Percentiles rank a stretch among this genome's conserved stretches.
Conservation (phyloP, 2,329 filamentous ascomycete species). For the Aureobasidium zeae region DNA sequence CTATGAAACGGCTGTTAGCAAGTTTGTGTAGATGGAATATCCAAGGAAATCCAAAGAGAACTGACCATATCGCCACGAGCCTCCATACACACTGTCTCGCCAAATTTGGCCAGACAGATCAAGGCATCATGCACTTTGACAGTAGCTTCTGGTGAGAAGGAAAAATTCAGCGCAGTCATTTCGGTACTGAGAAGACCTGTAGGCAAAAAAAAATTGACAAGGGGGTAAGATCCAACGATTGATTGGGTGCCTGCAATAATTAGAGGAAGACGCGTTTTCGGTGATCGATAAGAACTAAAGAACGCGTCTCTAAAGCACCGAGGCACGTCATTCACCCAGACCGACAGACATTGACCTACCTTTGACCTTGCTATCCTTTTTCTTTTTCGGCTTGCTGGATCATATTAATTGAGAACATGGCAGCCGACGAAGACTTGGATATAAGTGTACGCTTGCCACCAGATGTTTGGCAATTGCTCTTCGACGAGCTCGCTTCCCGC, state of each 20-base stretch:
- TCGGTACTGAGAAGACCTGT: not conserved
- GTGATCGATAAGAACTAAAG: slow-evolving; percentile 8
- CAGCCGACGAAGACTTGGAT: slow-evolving; percentile 1
- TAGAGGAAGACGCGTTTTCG: slow-evolving; percentile 10
- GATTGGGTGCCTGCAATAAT: no score
- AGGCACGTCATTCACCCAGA: not conserved
- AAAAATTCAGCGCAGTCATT: slow-evolving; percentile 55
- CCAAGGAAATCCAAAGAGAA: slow-evolving; percentile 16
- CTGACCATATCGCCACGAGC: slow-evolving; percentile 57
- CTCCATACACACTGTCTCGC: slow-evolving; percentile 68
- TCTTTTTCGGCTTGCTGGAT: not conserved
- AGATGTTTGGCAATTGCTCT: slow-evolving; percentile 54
- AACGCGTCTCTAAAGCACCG: slow-evolving; percentile 4
- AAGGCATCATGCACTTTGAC: slow-evolving; percentile 62
- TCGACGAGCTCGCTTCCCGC: slow-evolving; percentile 47
- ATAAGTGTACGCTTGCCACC: slow-evolving; percentile 35
- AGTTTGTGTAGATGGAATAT: no score
- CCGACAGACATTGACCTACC: not conserved
- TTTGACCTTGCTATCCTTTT: not conserved
- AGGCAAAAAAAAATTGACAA: not conserved
- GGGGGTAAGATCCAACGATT: slow-evolving; percentile 4
- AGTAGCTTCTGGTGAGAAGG: slow-evolving; percentile 63
- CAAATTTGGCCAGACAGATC: slow-evolving; percentile 68
- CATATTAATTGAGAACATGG: not conserved
- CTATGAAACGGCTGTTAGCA: slow-evolving; percentile 33